Evolutionary conservation across 225 moss, liverwort and hornwort species (phyloP).

Genomic region (Polytrichum commune): DNA sequence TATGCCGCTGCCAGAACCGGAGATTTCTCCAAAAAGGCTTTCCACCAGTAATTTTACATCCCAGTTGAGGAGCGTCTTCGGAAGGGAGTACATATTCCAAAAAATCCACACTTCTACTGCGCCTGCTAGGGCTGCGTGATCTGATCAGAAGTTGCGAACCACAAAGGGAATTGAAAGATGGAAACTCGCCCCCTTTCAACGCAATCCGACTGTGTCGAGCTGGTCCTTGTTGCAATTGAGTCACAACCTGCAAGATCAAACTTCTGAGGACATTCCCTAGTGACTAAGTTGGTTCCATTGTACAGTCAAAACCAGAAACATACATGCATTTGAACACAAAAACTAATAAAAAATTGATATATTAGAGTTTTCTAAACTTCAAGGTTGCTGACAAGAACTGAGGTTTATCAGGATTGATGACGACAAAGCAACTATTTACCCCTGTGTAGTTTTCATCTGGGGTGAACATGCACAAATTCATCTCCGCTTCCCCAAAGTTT

Average conservation of each 20-base stretch:
- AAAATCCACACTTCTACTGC: constrained; percentile 17
- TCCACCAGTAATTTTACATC: constrained; percentile 14
- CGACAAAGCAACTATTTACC: constrained; percentile 2
- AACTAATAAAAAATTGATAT: too few species aligned
- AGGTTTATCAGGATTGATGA: too few species aligned
- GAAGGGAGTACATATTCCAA: constrained; percentile 17
- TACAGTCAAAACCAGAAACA: background rate
- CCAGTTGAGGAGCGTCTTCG: constrained; percentile 12
- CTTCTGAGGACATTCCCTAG: too few species aligned
- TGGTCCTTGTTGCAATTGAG: constrained; percentile 5
- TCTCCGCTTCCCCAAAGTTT: background rate
- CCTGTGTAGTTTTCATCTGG: constrained; percentile 6
- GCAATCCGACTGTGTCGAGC: constrained; percentile 3
- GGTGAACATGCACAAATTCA: constrained; percentile 5
- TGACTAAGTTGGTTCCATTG: too few species aligned
- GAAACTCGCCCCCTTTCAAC: constrained; percentile 4
- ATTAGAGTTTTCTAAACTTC: too few species aligned
- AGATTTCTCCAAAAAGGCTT: constrained; percentile 20
- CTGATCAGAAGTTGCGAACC: constrained; percentile 4
- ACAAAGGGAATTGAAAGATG: constrained; percentile 8
- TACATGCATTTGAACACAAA: background rate
- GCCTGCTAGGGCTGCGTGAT: constrained; percentile 12
- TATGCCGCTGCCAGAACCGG: constrained; percentile 19
- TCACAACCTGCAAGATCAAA: constrained; percentile 1
- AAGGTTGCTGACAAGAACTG: too few species aligned